phyloP scores from a whole-genome alignment of 2,329 filamentous ascomycete species.

The Sclerotinia sclerotiorum region DNA sequence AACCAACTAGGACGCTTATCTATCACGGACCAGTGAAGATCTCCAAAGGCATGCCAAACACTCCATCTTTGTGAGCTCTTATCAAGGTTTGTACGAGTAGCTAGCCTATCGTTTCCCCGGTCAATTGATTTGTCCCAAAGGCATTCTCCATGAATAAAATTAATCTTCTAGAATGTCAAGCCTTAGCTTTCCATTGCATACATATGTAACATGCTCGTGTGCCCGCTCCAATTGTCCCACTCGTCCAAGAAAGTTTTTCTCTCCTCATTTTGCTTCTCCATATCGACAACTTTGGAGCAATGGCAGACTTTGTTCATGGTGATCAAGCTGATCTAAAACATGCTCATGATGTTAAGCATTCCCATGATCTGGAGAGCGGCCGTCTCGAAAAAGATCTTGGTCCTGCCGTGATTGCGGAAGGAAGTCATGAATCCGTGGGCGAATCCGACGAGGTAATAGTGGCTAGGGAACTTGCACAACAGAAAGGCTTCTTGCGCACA shows the following conservation, averaged over 20 bases:
- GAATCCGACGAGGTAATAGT: conserved; percentile 30
- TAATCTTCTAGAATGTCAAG: conserved; percentile 20
- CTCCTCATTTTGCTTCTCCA: neutral
- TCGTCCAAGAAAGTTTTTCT: conserved; percentile 10
- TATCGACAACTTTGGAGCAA: conserved; percentile 10
- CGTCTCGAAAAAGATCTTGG: conserved; percentile 26
- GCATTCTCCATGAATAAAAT: neutral
- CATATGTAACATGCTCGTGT: conserved; percentile 22
- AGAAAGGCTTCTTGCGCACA: conserved; percentile 29
- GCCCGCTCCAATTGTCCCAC: conserved; percentile 16
- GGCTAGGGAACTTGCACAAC: conserved; percentile 33
- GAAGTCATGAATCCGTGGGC: conserved; percentile 10
- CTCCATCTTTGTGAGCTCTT: conserved; percentile 13
- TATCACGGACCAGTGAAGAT: conserved; percentile 16
- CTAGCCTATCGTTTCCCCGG: conserved; percentile 6
- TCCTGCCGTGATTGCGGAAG: conserved; percentile 16
- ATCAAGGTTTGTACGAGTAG: conserved; percentile 17
- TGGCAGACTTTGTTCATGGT: conserved; percentile 36
- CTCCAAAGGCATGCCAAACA: neutral
- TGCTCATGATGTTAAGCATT: conserved; percentile 29
- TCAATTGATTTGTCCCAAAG: conserved; percentile 11
- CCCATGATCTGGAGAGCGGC: conserved; percentile 34
- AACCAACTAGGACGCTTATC: conserved; percentile 21
- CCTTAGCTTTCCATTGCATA: conserved; percentile 21
- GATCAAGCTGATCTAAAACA: conserved; percentile 33